phyloP scores from a whole-genome alignment of 2,329 filamentous ascomycete species.

The Teratosphaeria zuluensis region DNA sequence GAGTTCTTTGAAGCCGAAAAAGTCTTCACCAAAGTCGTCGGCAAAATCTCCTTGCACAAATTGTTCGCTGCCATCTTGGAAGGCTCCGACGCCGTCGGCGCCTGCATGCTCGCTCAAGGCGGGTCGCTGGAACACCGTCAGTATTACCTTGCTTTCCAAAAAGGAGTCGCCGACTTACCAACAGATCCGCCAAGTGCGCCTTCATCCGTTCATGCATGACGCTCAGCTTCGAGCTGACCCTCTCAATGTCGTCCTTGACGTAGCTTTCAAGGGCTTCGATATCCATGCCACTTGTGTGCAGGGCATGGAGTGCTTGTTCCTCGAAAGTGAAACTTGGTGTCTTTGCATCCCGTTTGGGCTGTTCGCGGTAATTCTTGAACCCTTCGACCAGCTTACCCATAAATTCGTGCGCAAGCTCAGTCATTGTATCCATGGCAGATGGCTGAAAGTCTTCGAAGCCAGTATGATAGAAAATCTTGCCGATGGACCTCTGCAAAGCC shows the following conservation, averaged over 20 bases:
- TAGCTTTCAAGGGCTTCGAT: slow-evolving; percentile 75
- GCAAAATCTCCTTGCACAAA: slow-evolving; percentile 96
- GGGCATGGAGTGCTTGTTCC: slow-evolving; percentile 76
- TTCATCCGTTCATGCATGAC: slow-evolving; percentile 94
- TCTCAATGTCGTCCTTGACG: slow-evolving; percentile 86
- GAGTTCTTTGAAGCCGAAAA: slow-evolving; percentile 95
- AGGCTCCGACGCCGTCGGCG: slow-evolving; percentile 76
- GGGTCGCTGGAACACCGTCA: slow-evolving; percentile 48
- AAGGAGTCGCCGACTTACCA: slow-evolving; percentile 36
- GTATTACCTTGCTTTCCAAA: slow-evolving; percentile 1
- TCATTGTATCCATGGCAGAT: slow-evolving; percentile 80
- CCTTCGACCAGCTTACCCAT: slow-evolving; percentile 75
- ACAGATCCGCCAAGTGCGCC: slow-evolving; percentile 78
- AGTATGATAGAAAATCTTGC: slow-evolving; percentile 89
- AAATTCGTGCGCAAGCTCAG: slow-evolving; percentile 81
- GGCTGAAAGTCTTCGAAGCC: slow-evolving; percentile 97
- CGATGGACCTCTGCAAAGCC: slow-evolving; percentile 80
- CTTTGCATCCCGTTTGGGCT: slow-evolving; percentile 50
- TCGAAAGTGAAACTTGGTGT: slow-evolving; percentile 64
- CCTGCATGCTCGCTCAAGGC: slow-evolving; percentile 67
- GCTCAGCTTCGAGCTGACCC: slow-evolving; percentile 66
- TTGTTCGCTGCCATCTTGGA: slow-evolving; percentile 94
- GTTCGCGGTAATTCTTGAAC: slow-evolving; percentile 73
- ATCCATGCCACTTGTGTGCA: slow-evolving; percentile 76
- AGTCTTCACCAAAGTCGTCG: slow-evolving; percentile 95